Evolutionary conservation across 2,329 filamentous ascomycete genomes (phyloP), one percentile per base, ranked within the genome.

Genomic region (Pseudofabraea citricarpa): DNA sequence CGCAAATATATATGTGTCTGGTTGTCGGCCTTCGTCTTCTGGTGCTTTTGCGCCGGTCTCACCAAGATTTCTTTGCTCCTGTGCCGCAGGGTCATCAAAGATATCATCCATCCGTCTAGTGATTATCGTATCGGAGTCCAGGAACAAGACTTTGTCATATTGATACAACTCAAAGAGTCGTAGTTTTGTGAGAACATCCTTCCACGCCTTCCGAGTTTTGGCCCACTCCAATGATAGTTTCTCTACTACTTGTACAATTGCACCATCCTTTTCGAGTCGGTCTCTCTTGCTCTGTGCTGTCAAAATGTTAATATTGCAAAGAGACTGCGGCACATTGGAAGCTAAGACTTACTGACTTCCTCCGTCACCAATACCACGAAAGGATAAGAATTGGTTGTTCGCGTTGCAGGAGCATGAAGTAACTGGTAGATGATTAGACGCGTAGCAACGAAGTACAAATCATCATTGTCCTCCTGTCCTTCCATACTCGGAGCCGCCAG

Each of bases 371-470:
- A n/a, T 6, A 37, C 18, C 6, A 37, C 18, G 5, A 37, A 20
- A 3, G 33, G 46, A 33, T 6, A 45, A 4, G 52, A 50, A 13
- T 47, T 50, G 16, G 58, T 58, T 21, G 55, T 54, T 19, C 57
- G 54, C 3, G 67, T 71, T 6, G 57, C 49, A 0, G 59, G 52
- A 15, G 56, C 61, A 42, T 70, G 64, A 3, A 69, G 55, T 5
- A 70, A 55, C 50, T 70, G 67, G 51, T 69, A 68, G n/a, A 60
- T 54, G 7, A 70, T 55, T 35, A 67, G 53, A 2, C 67, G 63
- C 1, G 64, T 58, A 13, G 60, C 60, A 21, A 57, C 55, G 46
- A 65, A 67, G 53, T 70, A 71, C 35, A 59, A 54, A 15, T 36
- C 27, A 21, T 44, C 42, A 16, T 44, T 27, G 8, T 23, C 26